Evolutionary conservation across 495 filamentous ascomycete species (phyloP).

Genomic region (Aspergillus homomorphus): DNA sequence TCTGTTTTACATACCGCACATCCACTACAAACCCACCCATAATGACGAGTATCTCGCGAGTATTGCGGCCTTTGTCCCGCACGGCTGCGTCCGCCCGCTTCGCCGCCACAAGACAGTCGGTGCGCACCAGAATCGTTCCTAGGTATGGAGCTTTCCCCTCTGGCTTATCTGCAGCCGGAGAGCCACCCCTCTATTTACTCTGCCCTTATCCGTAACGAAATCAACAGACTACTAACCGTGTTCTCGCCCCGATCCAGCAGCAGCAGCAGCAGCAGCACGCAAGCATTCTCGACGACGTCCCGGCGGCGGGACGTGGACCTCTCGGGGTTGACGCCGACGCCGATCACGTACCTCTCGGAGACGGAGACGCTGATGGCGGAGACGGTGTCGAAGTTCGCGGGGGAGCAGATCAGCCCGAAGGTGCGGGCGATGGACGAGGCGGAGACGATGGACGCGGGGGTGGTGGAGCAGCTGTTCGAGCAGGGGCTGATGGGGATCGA

Average conservation of each 20-base stretch:
- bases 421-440: slow-evolving; percentile 97
- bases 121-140: slow-evolving; percentile 40
- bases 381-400: slow-evolving; percentile 84
- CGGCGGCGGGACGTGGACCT: slow-evolving; percentile 60
- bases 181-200: too few species aligned
- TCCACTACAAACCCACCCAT: slow-evolving; percentile 14
- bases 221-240: not conserved
- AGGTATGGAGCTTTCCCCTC: slow-evolving; percentile 30
- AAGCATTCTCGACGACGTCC: slow-evolving; percentile 70
- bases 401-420: slow-evolving; percentile 83
- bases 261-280: slow-evolving; percentile 39
- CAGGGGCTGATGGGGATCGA: slow-evolving; percentile 97
- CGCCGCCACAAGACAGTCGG: slow-evolving; percentile 36
- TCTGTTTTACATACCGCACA: not conserved
- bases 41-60: slow-evolving; percentile 70
- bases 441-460: slow-evolving; percentile 82
- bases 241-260: not conserved
- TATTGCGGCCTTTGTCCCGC: slow-evolving; percentile 65
- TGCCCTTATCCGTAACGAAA: not conserved
- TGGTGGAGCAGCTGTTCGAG: slow-evolving; percentile 94
- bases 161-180: not conserved
- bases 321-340: slow-evolving; percentile 74
- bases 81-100: slow-evolving; percentile 47
- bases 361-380: slow-evolving; percentile 87
- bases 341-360: slow-evolving; percentile 90